phyloP scores from a whole-genome alignment of 1,284 basidiomycete species.

The Coniferiporia weirii region DNA sequence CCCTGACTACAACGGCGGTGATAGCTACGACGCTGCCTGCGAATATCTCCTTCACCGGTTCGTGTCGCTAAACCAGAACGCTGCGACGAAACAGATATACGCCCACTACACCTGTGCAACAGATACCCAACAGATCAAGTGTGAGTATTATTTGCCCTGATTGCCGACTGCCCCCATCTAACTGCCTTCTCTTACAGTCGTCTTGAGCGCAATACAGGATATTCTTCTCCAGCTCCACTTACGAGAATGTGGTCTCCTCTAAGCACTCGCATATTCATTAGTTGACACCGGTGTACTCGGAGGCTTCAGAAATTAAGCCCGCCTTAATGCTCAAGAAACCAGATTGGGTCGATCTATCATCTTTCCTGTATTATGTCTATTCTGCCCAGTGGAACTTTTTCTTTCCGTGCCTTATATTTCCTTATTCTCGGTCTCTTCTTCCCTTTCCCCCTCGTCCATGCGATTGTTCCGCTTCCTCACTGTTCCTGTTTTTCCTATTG shows the following conservation, averaged over 20 bases:
- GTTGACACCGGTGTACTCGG: not conserved
- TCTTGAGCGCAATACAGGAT: constrained; percentile 77
- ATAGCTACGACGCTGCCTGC: constrained; percentile 83
- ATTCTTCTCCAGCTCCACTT: constrained; percentile 80
- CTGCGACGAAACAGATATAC: constrained; percentile 82
- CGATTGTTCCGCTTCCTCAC: not conserved
- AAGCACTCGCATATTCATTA: constrained; percentile 19
- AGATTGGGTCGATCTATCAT: not conserved
- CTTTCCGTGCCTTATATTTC: not conserved
- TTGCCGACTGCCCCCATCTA: not conserved
- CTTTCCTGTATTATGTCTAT: constrained; percentile 2
- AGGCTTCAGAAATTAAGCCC: not conserved
- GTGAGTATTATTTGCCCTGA: constrained; percentile 37
- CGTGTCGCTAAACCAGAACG: constrained; percentile 82
- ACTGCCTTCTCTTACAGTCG: constrained; percentile 42
- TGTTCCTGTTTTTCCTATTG: not conserved
- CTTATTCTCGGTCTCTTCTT: not conserved
- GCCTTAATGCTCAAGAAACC: not conserved
- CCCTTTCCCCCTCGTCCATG: not conserved
- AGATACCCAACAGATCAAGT: constrained; percentile 86
- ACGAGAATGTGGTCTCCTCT: constrained; percentile 82
- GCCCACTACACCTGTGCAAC: constrained; percentile 89
- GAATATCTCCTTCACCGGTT: constrained; percentile 85
- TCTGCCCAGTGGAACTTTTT: not conserved
- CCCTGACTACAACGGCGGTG: constrained; percentile 77